A percentile compares a stretch with the other conserved stretches of the same genome.
Evolutionary conservation across 2,329 filamentous ascomycete genomes (phyloP).

Genomic region (Paramyrothecium roridum): DNA sequence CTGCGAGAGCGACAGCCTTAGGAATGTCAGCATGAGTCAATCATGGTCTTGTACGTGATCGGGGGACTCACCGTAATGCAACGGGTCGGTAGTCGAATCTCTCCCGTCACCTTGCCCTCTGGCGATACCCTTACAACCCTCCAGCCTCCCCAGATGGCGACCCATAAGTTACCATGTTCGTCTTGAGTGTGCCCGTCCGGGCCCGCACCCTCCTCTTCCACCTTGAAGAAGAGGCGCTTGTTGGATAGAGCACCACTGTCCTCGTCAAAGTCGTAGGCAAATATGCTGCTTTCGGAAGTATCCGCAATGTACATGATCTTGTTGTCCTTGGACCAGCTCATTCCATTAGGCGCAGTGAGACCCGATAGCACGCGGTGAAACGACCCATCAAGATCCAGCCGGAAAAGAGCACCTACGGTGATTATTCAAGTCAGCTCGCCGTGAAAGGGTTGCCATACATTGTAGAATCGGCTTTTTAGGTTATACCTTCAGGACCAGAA

Average conservation of each 20-base stretch:
- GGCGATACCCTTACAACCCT: constrained; percentile 10
- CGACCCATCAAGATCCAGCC: constrained; percentile 8
- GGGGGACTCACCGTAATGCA: constrained; percentile 8
- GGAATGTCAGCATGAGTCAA: not conserved
- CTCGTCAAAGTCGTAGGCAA: constrained; percentile 5
- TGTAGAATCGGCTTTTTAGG: not conserved
- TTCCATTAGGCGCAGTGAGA: constrained; percentile 10
- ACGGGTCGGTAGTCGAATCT: constrained; percentile 10
- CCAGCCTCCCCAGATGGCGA: constrained; percentile 11
- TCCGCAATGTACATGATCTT: constrained; percentile 11
- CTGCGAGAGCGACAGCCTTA: constrained; percentile 11
- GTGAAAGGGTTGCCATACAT: no score
- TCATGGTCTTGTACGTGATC: no score
- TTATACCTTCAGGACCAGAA: constrained; percentile 8
- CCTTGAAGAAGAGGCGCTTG: constrained; percentile 7
- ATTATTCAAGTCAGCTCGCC: not conserved
- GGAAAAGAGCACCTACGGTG: constrained; percentile 7
- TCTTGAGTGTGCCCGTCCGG: constrained; percentile 12
- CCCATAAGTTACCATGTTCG: constrained; percentile 12
- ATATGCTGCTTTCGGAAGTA: constrained; percentile 5
- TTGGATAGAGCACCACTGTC: constrained; percentile 4
- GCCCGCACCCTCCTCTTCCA: constrained; percentile 10
- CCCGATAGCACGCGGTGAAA: constrained; percentile 7
- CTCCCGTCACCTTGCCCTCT: constrained; percentile 9
- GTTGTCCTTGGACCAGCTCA: constrained; percentile 12